Percentiles rank a stretch among this genome's conserved stretches.
phyloP scores from a whole-genome alignment of 2,329 filamentous ascomycete genomes.

The Blastomyces percursus region DNA sequence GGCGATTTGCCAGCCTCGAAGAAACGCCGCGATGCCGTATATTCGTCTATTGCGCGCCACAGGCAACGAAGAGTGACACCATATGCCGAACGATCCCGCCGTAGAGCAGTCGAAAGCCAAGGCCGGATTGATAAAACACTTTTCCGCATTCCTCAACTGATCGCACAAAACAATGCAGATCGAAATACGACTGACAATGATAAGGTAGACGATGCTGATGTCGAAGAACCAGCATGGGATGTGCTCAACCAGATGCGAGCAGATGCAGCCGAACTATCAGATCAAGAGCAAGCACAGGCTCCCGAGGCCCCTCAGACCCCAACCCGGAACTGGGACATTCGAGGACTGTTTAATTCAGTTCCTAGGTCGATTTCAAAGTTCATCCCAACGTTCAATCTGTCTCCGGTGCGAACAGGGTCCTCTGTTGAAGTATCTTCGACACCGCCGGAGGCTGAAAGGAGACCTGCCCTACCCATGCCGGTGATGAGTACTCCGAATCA shows the following conservation, averaged over 20 bases:
- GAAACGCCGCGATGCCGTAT: neutral
- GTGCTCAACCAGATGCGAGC: slow-evolving; percentile 6
- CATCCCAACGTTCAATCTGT: slow-evolving; percentile 16
- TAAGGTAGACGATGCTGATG: neutral
- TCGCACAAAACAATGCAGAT: slow-evolving; percentile 24
- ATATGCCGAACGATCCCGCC: slow-evolving; percentile 22
- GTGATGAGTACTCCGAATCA: neutral
- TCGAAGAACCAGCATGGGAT: slow-evolving; percentile 2
- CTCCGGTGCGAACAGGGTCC: slow-evolving; percentile 12
- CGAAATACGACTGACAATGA: neutral
- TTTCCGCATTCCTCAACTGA: slow-evolving; percentile 23
- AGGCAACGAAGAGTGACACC: slow-evolving; percentile 14
- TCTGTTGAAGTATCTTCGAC: slow-evolving; percentile 9
- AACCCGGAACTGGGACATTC: slow-evolving; percentile 21
- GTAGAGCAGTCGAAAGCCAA: slow-evolving; percentile 21
- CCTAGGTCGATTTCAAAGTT: slow-evolving; percentile 22
- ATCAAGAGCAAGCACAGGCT: slow-evolving; percentile 8
- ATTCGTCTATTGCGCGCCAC: slow-evolving; percentile 7
- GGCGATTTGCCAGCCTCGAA: neutral
- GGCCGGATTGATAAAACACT: slow-evolving; percentile 27
- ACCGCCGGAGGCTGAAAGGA: neutral
- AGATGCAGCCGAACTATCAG: neutral
- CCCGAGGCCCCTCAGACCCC: slow-evolving; percentile 19
- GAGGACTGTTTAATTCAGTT: slow-evolving; percentile 23
- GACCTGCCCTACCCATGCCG: neutral